Base-by-base conservation (phyloP, 1,284 basidiomycete species). In the Ceraceosorus bombacis region DNA sequence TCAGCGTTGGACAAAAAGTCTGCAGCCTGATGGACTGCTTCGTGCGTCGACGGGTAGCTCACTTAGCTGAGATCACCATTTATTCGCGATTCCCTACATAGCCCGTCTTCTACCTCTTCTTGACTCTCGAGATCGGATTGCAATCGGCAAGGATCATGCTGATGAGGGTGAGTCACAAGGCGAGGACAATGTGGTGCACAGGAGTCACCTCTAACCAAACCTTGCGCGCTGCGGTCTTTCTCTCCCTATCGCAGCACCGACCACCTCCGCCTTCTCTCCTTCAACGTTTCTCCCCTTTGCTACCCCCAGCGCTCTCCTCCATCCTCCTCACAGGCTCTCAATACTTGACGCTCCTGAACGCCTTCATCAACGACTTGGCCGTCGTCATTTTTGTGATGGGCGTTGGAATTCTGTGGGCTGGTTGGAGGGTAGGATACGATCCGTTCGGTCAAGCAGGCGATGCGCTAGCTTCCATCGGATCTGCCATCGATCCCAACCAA, bases 41-140 rank as follows among this genome's bases (percentile, higher is more conserved):
- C 27, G 27, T 27, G 27, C 27, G 27, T 27, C 27, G 27, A 27
- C 27, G 27, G 27, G 27, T 27, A 27, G 27, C 2, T 27, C 27
- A 27, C 27, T 27, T 27, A 27, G 27, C 27, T 53, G 17, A 53
- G 12, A 12, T 53, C 3, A 17, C 12, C 3, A 2, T 49, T 36
- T 43, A 6, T 48, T 55, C 43, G 5, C 39, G 39, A 9, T 27
- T 17, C 48, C 17, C 43, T 52, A 36, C 4, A 41, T 39, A 60
- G 48, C 75, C 75, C 12, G 59, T 76, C 36, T 77, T 76, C 54
- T 76, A 67, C 67, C 67, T 76, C 60, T 74, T 77, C 51, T 58
- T 75, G 40, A 60, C 69, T 8, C 62, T 77, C 53, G 74, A 76
- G 49, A 37, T 75, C 8, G 51, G 58, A 1, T 62, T 76, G 6